A percentile compares a stretch with the other conserved stretches of the same genome.
phyloP scores from a whole-genome alignment of 2,329 filamentous ascomycete species.

The Akanthomyces uredinophilus region DNA sequence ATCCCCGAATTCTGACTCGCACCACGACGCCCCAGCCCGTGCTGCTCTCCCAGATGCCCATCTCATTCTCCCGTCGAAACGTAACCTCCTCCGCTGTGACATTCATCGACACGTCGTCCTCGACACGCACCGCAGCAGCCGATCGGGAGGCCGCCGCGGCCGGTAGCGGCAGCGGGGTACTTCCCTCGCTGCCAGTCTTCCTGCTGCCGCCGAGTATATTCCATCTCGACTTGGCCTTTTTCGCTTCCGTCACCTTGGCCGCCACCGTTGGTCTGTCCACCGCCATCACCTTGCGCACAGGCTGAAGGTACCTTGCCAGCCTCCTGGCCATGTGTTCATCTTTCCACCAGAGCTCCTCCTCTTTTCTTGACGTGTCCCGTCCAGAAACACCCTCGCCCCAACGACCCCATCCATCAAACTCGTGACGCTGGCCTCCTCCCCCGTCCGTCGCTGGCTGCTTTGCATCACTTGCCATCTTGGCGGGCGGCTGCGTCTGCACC shows the following conservation, averaged over 20 bases:
- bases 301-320: constrained; percentile 34
- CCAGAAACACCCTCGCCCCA: constrained; percentile 23
- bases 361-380: neutral
- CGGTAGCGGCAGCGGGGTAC: neutral
- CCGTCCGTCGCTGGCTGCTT: neutral
- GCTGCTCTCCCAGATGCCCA: constrained; percentile 41
- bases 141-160: neutral
- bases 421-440: neutral
- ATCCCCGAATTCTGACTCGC: constrained; percentile 21
- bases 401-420: constrained; percentile 40
- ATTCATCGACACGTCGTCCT: constrained; percentile 28
- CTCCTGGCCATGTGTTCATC: constrained; percentile 37
- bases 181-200: neutral
- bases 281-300: constrained; percentile 18
- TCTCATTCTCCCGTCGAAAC: constrained; percentile 39
- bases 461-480: neutral
- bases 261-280: constrained; percentile 25
- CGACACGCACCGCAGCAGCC: neutral
- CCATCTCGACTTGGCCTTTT: constrained; percentile 25
- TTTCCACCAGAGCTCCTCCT: constrained; percentile 32
- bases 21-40: constrained; percentile 40
- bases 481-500: constrained; percentile 15
- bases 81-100: constrained; percentile 38
- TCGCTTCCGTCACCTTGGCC: constrained; percentile 24
- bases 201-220: neutral